phyloP scores from a whole-genome alignment of 2,329 filamentous ascomycete genomes.

The Colletotrichum sp. region DNA sequence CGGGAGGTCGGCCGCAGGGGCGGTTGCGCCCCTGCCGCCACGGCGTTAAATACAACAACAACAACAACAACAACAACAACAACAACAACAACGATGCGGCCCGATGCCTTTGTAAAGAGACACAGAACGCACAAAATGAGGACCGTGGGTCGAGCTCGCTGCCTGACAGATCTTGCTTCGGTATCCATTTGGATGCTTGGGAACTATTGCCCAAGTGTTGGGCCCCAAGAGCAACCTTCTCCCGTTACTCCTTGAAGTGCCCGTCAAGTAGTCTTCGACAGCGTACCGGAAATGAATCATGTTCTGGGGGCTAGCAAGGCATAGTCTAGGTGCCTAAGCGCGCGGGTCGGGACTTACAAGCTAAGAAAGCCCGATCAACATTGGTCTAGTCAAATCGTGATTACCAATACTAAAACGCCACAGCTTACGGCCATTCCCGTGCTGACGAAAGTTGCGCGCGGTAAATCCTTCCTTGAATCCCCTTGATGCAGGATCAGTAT shows the following conservation, averaged over 20 bases:
- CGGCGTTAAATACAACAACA: too few relatives aligned
- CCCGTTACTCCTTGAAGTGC: background rate
- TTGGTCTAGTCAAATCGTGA: background rate
- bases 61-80: too few relatives aligned
- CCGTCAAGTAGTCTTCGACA: background rate
- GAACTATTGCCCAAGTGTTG: background rate
- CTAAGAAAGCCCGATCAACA: background rate
- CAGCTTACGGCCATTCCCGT: background rate
- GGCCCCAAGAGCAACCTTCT: background rate
- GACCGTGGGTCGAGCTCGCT: background rate
- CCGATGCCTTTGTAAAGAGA: background rate
- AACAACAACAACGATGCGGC: too few relatives aligned
- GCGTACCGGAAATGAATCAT: background rate
- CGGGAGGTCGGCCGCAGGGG: too few relatives aligned
- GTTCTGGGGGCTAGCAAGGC: background rate
- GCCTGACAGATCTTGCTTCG: background rate
- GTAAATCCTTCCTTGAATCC: background rate
- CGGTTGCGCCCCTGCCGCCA: too few relatives aligned
- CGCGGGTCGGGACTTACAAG: background rate
- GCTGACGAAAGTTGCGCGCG: background rate
- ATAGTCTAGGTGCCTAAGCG: background rate
- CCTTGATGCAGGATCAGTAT: background rate
- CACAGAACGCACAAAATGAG: background rate
- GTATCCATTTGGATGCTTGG: background rate
- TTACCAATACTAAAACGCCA: background rate